Conservation (phyloP, 2,329 filamentous ascomycete species). For the Aspergillus flavus region DNA sequence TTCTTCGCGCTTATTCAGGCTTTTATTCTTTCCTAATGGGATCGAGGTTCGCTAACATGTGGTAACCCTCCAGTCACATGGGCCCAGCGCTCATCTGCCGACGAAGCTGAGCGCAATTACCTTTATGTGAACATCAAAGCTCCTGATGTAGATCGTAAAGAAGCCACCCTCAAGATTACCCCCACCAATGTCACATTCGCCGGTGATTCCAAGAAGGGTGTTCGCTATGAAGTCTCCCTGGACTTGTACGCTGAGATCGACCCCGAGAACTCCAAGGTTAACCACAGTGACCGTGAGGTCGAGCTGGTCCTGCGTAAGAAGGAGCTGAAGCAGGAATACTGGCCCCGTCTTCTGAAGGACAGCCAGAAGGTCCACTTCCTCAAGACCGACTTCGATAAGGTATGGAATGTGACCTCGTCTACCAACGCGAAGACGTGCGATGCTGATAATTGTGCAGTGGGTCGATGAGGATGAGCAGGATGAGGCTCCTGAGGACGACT, state of each 20-base stretch:
- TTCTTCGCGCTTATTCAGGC: slow-evolving; percentile 1
- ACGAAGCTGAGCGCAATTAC: slow-evolving; percentile 85
- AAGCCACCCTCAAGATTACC: slow-evolving; percentile 82
- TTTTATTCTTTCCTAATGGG: slow-evolving; percentile 4
- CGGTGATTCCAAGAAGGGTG: slow-evolving; percentile 83
- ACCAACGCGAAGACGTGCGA: not conserved
- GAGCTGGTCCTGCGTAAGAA: slow-evolving; percentile 96
- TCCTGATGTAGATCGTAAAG: slow-evolving; percentile 75
- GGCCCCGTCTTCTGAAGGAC: slow-evolving; percentile 93
- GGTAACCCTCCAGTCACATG: slow-evolving; percentile 71
- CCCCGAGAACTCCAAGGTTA: slow-evolving; percentile 76
- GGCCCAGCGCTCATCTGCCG: slow-evolving; percentile 89
- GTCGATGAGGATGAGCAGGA: slow-evolving; percentile 99
- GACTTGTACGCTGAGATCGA: slow-evolving; percentile 93
- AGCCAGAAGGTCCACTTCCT: slow-evolving; percentile 88
- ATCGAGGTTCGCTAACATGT: slow-evolving; percentile 8
- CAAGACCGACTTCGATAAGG: slow-evolving; percentile 98
- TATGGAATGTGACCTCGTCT: slow-evolving; percentile 38
- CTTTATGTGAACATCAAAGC: slow-evolving; percentile 91
- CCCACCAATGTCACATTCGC: slow-evolving; percentile 76
- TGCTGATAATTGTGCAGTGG: slow-evolving; percentile 60
- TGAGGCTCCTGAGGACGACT: slow-evolving; percentile 79
- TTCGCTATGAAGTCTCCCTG: slow-evolving; percentile 81
- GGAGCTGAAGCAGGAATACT: slow-evolving; percentile 91
- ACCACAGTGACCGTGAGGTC: slow-evolving; percentile 85